Percentiles rank a stretch among this genome's conserved stretches.
Conservation (phyloP, 2,329 filamentous ascomycete genomes). For the Penicillium frequentans region DNA sequence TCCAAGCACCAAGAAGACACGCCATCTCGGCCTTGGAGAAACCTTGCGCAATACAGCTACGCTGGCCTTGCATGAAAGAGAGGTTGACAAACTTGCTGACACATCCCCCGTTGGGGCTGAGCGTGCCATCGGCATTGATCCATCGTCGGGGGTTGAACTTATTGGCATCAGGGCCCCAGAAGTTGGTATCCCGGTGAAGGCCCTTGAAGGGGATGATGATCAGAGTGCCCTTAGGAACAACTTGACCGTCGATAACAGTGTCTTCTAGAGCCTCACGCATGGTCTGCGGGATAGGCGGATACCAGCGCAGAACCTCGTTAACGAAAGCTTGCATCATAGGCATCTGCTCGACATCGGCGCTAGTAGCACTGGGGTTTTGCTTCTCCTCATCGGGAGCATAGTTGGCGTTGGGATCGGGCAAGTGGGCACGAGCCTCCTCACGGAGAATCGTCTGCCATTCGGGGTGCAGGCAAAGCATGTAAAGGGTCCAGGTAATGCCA, state of each 20-base stretch:
- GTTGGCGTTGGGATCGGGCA: background rate
- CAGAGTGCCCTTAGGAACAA: background rate
- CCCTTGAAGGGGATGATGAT: background rate
- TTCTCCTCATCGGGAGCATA: background rate
- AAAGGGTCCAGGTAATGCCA: background rate
- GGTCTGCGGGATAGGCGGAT: background rate
- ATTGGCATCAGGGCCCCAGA: background rate
- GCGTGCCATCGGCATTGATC: background rate
- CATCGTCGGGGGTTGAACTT: background rate
- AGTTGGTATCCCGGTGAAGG: background rate
- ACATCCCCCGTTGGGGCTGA: background rate
- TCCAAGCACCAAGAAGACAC: background rate
- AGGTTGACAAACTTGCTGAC: background rate
- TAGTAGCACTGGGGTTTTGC: background rate
- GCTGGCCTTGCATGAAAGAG: background rate
- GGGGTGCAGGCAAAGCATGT: background rate
- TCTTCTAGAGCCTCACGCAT: background rate
- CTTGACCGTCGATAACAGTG: background rate
- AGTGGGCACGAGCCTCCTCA: background rate
- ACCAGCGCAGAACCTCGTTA: background rate
- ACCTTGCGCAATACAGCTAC: background rate
- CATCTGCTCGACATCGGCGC: background rate
- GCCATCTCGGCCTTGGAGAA: slow-evolving; percentile 1
- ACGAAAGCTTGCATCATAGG: background rate
- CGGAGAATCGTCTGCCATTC: background rate